These are phyloP conservation scores for Ophiocordyceps camponoti-saundersi DNA, from an alignment of 2,329 filamentous ascomycete species.

Conservation along the genomic window DNA sequence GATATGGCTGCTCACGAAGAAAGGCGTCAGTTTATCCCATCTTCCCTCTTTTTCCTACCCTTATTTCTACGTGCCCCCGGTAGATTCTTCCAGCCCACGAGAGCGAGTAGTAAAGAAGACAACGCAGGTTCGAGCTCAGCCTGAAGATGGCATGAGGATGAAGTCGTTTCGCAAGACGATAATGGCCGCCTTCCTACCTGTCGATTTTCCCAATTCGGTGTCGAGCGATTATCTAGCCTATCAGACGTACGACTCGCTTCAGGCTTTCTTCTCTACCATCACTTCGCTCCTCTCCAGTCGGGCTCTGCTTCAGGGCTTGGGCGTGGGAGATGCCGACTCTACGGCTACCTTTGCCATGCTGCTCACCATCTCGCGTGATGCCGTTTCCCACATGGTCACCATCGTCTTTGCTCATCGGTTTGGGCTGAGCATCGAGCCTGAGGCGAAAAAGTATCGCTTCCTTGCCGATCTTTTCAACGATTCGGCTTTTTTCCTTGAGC, in stretches of 20 bases:
- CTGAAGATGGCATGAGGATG: constrained; percentile 4
- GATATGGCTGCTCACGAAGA: constrained; percentile 15
- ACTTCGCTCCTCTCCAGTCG: constrained; percentile 64
- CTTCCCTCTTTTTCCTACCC: neutral
- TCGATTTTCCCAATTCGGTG: constrained; percentile 78
- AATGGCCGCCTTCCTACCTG: constrained; percentile 60
- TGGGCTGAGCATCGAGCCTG: constrained; percentile 69
- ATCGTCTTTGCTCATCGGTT: constrained; percentile 74
- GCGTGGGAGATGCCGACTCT: constrained; percentile 64
- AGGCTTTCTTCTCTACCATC: constrained; percentile 73
- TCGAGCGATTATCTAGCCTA: constrained; percentile 70
- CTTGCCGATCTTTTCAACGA: constrained; percentile 84
- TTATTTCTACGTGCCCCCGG: neutral
- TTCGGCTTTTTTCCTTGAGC: constrained; percentile 68
- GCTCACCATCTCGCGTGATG: constrained; percentile 68
- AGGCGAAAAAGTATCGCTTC: constrained; percentile 80
- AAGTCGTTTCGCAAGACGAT: constrained; percentile 23
- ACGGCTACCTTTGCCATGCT: constrained; percentile 69
- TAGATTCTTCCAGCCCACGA: neutral
- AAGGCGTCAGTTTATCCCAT: constrained; percentile 11
- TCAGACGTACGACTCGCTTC: constrained; percentile 55
- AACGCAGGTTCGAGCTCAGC: neutral
- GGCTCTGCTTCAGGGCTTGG: constrained; percentile 64
- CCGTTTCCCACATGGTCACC: constrained; percentile 64
- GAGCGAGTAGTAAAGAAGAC: too few species aligned